Evolutionary conservation across 2,329 filamentous ascomycete genomes (phyloP).

Genomic region (Trichoderma arundinaceum): DNA sequence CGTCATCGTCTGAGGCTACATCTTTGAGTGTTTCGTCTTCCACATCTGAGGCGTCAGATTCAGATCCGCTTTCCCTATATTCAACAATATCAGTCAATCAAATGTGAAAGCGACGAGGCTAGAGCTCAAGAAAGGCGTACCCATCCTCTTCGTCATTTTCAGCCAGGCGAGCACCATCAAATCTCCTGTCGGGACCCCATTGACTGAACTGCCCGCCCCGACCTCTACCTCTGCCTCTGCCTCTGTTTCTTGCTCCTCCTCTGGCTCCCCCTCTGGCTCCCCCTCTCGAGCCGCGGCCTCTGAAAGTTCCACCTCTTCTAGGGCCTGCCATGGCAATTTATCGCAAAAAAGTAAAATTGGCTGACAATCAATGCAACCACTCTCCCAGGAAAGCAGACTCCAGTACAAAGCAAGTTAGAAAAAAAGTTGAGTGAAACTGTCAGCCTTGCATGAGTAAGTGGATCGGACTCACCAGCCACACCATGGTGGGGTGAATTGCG

Average conservation of each 20-base stretch:
- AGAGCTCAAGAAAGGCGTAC: background rate
- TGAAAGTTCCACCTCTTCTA: constrained; percentile 44
- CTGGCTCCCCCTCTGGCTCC: constrained; percentile 42
- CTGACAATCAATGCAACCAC: constrained; percentile 32
- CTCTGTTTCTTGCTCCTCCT: constrained; percentile 39
- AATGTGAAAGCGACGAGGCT: background rate
- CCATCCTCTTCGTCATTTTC: constrained; percentile 39
- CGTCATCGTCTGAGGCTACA: constrained; percentile 52
- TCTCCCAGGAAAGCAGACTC: background rate
- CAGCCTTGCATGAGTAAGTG: constrained; percentile 44
- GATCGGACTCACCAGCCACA: constrained; percentile 44
- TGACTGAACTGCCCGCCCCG: constrained; percentile 39
- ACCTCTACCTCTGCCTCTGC: constrained; percentile 40
- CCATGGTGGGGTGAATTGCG: constrained; percentile 39
- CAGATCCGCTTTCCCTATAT: constrained; percentile 32
- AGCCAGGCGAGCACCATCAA: constrained; percentile 46
- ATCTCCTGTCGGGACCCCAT: constrained; percentile 47
- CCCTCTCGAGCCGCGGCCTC: constrained; percentile 43
- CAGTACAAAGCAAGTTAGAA: constrained; percentile 33
- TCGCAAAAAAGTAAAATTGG: background rate
- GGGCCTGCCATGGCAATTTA: constrained; percentile 45
- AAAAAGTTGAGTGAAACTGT: constrained; percentile 42
- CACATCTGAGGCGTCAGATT: constrained; percentile 38
- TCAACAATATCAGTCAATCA: background rate
- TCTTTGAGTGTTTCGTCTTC: constrained; percentile 49